Percentiles rank a stretch among this genome's conserved stretches.
Conservation (phyloP, 2,329 filamentous ascomycete species). For the Diaporthe caulivora region DNA sequence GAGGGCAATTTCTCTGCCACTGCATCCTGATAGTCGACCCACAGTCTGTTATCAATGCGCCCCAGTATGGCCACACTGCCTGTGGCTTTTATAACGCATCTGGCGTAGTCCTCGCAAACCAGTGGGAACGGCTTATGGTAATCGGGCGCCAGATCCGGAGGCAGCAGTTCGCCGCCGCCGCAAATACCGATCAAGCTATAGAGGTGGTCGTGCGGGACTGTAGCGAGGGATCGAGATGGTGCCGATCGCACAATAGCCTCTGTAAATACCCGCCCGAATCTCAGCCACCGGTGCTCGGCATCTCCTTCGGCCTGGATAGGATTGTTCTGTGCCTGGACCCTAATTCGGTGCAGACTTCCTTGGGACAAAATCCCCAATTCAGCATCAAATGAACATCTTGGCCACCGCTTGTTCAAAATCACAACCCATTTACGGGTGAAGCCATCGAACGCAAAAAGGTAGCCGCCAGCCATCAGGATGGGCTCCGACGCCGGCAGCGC, state of each 20-base stretch:
- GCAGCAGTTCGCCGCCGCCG: background rate
- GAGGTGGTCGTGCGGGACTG: background rate
- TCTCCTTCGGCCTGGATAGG: background rate
- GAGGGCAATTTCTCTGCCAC: no score
- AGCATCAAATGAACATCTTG: no score
- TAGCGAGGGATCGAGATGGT: background rate
- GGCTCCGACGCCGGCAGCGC: background rate
- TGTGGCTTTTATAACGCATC: background rate
- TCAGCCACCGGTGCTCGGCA: background rate
- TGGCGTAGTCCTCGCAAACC: background rate
- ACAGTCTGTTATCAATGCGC: background rate
- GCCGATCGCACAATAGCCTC: background rate
- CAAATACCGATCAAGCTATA: background rate
- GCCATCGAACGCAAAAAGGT: background rate
- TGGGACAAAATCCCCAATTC: background rate
- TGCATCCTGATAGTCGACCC: background rate
- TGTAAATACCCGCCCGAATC: background rate
- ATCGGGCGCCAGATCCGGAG: background rate
- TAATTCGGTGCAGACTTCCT: background rate
- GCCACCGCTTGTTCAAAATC: rapidly evolving
- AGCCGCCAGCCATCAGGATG: background rate
- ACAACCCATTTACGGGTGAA: background rate
- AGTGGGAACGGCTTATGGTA: background rate
- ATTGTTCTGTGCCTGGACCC: background rate
- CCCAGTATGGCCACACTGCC: background rate